Evolutionary conservation across 768 basidiomycete genomes (phyloP), one percentile per base, ranked within the genome.

Genomic region (Termitomyces sp.): DNA sequence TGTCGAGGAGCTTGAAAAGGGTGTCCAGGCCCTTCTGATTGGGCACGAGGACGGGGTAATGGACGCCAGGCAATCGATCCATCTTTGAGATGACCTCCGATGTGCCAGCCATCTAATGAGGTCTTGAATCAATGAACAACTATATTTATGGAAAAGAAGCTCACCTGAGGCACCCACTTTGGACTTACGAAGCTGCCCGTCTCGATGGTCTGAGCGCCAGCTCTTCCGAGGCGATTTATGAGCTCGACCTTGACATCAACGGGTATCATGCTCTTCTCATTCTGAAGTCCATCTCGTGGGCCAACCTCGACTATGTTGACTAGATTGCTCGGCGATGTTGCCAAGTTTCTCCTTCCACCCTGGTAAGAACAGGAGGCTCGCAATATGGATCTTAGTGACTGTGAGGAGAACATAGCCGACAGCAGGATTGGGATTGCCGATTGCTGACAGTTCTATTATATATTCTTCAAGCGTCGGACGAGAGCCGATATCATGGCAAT

Each of bases 101-200:
- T 0, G 93, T 94, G 21, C 91, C 91, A 16, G 85, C 90, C 92
- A 96, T 94, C 91, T 96, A 46, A 19, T 16, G 14, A 16, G 16
- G 19, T 16, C 50, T 32, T 57, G 52, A 37, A 25, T 25, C 25
- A 43, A 21, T 47, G n/a, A 44, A 35, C 25, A 44, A 42, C 21
- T 28, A 12, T 23, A 59, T 12, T 17, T 16, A 19, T 19, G 28
- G 30, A 12, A 19, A 23, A 12, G 3, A 69, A 32, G 16, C 76
- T 49, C 59, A 85, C 94, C 82, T 95, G 94, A 0, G 93, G 94
- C 25, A 95, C 89, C 89, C 92, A 92, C 70, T 93, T 94, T 0
- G 90, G 89, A 68, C 91, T 91, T 56, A 95, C 94, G 66, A 96
- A 94, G 67, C 91, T 92, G 7, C 94, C 94, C 0, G 84, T 82